phyloP scores from a whole-genome alignment of 2,329 filamentous ascomycete genomes.

The Colletotrichum somersetense region DNA sequence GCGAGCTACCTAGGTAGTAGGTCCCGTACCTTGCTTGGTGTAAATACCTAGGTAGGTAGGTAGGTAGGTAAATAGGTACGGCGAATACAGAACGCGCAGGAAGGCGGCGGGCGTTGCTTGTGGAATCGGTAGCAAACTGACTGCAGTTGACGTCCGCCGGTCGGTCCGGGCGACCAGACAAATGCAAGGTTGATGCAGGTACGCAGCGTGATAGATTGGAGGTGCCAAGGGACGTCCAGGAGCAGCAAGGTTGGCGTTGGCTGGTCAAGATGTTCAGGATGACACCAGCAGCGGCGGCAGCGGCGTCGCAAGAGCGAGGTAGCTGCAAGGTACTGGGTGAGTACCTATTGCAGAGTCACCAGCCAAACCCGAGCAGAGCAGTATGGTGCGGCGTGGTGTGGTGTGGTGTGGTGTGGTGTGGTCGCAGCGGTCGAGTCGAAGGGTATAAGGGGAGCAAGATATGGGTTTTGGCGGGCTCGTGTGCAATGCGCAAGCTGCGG shows the following conservation, averaged over 20 bases:
- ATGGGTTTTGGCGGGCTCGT: slow-evolving; percentile 14
- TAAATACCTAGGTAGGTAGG: too few species aligned
- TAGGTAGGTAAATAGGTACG: too few species aligned
- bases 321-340: slow-evolving; percentile 9
- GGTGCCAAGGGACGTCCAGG: not conserved
- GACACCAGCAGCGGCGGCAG: not conserved
- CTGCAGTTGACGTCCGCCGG: not conserved
- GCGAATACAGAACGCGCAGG: not conserved
- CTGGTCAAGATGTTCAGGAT: not conserved
- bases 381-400: too few species aligned
- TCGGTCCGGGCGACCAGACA: not conserved
- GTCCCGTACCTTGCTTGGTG: too few species aligned
- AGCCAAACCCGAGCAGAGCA: not conserved
- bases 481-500: slow-evolving; percentile 9
- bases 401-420: not conserved
- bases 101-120: slow-evolving; percentile 1
- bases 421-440: not conserved
- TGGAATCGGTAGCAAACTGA: not conserved
- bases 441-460: not conserved
- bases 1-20: too few species aligned
- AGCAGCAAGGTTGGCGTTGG: not conserved
- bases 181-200: slow-evolving; percentile 16
- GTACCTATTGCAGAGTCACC: slow-evolving; percentile 4
- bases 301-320: slow-evolving; percentile 1
- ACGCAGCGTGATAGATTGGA: slow-evolving; percentile 10